Conservation (phyloP, 1,284 basidiomycete species). For the Cryptococcus amylolentus region DNA sequence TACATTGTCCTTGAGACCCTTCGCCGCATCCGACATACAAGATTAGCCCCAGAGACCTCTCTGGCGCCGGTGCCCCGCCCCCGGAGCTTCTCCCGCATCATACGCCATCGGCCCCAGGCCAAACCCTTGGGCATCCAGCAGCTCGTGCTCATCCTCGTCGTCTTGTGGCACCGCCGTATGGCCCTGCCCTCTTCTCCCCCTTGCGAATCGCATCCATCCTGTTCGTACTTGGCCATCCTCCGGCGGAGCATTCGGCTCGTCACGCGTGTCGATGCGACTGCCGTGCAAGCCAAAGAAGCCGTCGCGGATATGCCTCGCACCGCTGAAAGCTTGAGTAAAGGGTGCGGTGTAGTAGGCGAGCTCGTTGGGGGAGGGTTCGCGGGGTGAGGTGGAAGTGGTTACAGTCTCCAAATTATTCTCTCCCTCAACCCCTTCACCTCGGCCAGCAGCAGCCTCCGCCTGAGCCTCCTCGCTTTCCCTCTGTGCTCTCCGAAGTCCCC, state of each 20-base stretch:
- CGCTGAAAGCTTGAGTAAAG: constrained; percentile 30
- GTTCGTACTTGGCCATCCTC: neutral
- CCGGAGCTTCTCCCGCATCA: constrained; percentile 9
- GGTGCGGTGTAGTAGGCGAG: constrained; percentile 38
- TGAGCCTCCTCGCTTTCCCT: constrained; percentile 40
- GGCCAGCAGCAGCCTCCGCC: constrained; percentile 26
- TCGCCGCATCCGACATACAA: neutral
- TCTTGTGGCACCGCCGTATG: constrained; percentile 30
- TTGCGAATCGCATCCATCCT: neutral
- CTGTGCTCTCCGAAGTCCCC: constrained; percentile 34
- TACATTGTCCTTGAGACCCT: too few relatives aligned
- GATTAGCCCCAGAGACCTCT: constrained; percentile 21
- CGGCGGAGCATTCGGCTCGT: too few relatives aligned
- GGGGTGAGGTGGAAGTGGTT: constrained; percentile 8
- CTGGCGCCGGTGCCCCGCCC: constrained; percentile 5
- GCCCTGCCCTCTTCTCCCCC: constrained; percentile 20
- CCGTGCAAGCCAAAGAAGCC: constrained; percentile 46
- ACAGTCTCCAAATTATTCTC: constrained; percentile 14
- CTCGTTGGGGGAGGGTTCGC: constrained; percentile 20
- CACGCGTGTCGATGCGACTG: neutral
- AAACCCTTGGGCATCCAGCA: constrained; percentile 43
- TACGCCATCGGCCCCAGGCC: constrained; percentile 34
- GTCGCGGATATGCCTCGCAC: constrained; percentile 35
- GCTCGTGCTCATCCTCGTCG: constrained; percentile 28
- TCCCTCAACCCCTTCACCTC: constrained; percentile 10